Base-by-base conservation (phyloP, 495 filamentous ascomycete species). In the Delitschia confertaspora region DNA sequence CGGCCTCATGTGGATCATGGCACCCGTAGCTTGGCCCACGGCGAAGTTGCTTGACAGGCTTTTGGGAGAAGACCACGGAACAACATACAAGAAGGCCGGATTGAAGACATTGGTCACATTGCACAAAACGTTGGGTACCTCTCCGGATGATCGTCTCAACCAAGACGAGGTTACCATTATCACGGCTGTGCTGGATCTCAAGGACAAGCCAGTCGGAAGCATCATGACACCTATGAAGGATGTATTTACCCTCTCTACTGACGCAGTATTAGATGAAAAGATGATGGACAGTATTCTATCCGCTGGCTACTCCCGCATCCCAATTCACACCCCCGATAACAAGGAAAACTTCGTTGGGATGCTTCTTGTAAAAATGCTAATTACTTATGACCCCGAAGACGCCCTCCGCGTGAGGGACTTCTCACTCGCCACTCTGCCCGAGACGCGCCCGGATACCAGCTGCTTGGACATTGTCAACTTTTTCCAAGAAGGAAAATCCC, bases 181-280 rank as follows among this genome's bases (percentile, higher is more conserved):
- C 58, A 93, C 83, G 49, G 89, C 89, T 18, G 93, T 96, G 13
- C 69, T 98, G 36, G 91, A 98, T 60, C 68, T 98, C 41, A 98
- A 96, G 61, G 89, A 91, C 52, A 98, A 98, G 63, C 70, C 91
- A 0, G 86, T 98, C 24, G 88, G 85, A 17, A 79, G 71, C 51
- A 95, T 98, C 55, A 96, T 96, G 93, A 98, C 91, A 1, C 91
- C 93, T 0, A 96, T 98, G 82, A 78, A 85, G 6, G 88, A 96
- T 63, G 88, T 95, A 24, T 98, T 95, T 56, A 86, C 81, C 46
- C 87, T 98, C 82, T 83, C 85, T 26, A 80, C 86, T 32, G 88
- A 98, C 57, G 86, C 85, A 2, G 74, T 95, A 2, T 66, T 98
- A 37, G 86, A 96, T 56, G 89, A 95, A 58, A 66, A 74, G 47